A percentile compares a stretch with the other conserved stretches of the same genome.
These are phyloP conservation scores for Jamesozyma gamospora DNA, from an alignment of 805 yeast genomes.

Conservation along the genomic window DNA sequence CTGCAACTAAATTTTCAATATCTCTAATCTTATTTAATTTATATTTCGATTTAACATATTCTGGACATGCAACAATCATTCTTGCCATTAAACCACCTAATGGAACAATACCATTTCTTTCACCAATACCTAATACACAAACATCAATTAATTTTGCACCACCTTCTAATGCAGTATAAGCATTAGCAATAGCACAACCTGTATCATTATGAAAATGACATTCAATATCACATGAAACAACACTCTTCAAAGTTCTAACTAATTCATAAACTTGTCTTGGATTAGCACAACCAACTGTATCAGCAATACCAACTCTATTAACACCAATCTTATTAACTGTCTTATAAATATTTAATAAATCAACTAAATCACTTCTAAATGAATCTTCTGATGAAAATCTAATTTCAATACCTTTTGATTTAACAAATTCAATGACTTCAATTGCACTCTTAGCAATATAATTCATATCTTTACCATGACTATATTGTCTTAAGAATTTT, in stretches of 20 bases:
- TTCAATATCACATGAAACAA: conserved; percentile 93
- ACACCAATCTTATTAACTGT: conserved; percentile 97
- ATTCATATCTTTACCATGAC: conserved; percentile 98
- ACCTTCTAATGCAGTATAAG: conserved; percentile 95
- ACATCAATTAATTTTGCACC: conserved; percentile 94
- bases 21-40: conserved; percentile 93
- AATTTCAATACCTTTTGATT: conserved; percentile 91
- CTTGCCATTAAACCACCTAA: conserved; percentile 98
- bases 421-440: conserved; percentile 95
- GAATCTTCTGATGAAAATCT: conserved; percentile 96
- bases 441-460: conserved; percentile 92
- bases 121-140: conserved; percentile 97
- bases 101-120: conserved; percentile 96
- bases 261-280: conserved; percentile 98
- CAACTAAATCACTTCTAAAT: conserved; percentile 93
- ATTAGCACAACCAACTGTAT: conserved; percentile 97
- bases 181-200: conserved; percentile 97
- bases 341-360: conserved; percentile 85
- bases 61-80: conserved; percentile 97
- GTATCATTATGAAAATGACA: conserved; percentile 99
- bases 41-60: conserved; percentile 87
- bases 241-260: conserved; percentile 84
- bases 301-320: conserved; percentile 97
- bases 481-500: conserved; percentile 83
- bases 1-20: conserved; percentile 90